A percentile compares a stretch with the other conserved stretches of the same genome.
These are phyloP conservation scores for Cytospora schulzeri DNA, from an alignment of 2,329 filamentous ascomycete species.

Conservation along the genomic window DNA sequence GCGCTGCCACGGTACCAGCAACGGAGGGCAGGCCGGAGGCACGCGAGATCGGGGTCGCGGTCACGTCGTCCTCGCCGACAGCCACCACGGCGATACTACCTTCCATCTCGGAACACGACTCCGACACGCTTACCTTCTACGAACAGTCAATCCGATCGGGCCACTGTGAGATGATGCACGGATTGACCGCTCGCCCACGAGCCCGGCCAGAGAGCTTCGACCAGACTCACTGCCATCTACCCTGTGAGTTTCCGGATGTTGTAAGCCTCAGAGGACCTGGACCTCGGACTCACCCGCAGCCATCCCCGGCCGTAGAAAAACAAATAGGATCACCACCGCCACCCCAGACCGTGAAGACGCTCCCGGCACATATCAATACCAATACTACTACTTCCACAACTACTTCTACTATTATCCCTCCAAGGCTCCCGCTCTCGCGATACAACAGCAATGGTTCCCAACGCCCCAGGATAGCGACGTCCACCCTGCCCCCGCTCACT, in stretches of 20 bases:
- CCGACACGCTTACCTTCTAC: constrained; percentile 16
- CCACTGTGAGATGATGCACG: constrained; percentile 1
- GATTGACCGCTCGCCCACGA: constrained; percentile 20
- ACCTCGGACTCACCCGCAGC: background rate
- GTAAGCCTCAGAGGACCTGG: background rate
- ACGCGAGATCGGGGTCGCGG: constrained; percentile 1
- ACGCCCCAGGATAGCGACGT: constrained; percentile 19
- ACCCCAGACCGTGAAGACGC: background rate
- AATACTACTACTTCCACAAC: background rate
- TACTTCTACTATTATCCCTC: background rate
- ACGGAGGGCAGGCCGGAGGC: background rate
- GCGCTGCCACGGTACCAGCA: background rate
- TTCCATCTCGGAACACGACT: constrained; percentile 19
- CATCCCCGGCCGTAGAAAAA: background rate
- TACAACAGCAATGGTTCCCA: constrained; percentile 4
- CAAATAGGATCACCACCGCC: background rate
- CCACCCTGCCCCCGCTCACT: constrained; percentile 11
- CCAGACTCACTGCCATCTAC: background rate
- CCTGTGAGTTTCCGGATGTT: constrained; percentile 8
- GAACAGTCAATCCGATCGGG: constrained; percentile 21
- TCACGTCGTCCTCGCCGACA: constrained; percentile 10
- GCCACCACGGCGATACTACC: constrained; percentile 1
- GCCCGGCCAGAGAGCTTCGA: background rate
- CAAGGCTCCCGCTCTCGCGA: constrained; percentile 5
- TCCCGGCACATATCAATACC: background rate